Conservation (phyloP, 2,329 filamentous ascomycete species). For the Annulohypoxylon truncatum region DNA sequence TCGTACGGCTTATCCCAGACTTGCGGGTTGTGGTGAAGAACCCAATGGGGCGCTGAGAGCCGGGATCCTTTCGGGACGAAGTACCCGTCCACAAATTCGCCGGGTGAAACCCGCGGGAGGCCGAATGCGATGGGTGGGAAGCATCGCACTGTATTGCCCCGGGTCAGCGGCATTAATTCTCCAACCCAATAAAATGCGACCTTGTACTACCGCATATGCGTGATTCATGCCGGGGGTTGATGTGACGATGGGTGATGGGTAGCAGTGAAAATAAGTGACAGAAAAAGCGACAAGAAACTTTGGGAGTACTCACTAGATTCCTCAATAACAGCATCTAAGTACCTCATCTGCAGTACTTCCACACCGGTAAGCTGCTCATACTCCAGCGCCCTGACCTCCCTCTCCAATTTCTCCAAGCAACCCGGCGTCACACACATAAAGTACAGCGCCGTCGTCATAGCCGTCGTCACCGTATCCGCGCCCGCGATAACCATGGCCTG, state of each 20-base stretch:
- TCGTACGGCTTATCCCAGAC: constrained; percentile 42
- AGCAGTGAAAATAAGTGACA: neutral
- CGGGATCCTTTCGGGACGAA: constrained; percentile 42
- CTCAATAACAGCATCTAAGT: constrained; percentile 45
- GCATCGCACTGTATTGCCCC: constrained; percentile 30
- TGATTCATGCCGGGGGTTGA: neutral
- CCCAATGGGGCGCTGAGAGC: constrained; percentile 43
- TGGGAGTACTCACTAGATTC: constrained; percentile 34
- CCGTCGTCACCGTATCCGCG: constrained; percentile 56
- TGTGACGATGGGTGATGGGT: neutral
- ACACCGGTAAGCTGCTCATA: constrained; percentile 40
- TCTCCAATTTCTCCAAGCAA: constrained; percentile 49
- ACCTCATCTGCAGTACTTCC: constrained; percentile 35
- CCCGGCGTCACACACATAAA: constrained; percentile 52
- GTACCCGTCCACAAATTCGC: constrained; percentile 43
- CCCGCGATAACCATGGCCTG: constrained; percentile 53
- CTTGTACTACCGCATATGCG: neutral
- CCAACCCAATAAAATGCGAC: neutral
- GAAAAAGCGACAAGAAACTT: neutral
- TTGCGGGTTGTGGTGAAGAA: constrained; percentile 39
- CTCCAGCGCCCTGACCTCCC: constrained; percentile 53
- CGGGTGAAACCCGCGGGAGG: constrained; percentile 43
- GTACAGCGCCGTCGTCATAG: constrained; percentile 53
- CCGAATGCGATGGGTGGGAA: constrained; percentile 46
- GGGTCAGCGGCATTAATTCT: neutral